Conservation (phyloP, 257 asterid genomes). For the Nicotiana noctiflora region DNA sequence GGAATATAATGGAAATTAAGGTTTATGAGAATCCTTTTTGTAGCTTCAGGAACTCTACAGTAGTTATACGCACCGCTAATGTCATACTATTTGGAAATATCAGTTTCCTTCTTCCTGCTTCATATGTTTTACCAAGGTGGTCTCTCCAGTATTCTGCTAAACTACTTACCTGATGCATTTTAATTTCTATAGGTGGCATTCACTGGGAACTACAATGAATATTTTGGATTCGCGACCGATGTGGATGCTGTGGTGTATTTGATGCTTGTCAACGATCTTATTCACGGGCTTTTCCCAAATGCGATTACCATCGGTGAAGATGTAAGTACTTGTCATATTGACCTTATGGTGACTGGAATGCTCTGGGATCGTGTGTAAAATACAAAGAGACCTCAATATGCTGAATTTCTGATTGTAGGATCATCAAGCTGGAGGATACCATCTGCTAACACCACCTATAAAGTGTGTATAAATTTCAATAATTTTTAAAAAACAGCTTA, state of each 20-base stretch:
- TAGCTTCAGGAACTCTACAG: not conserved
- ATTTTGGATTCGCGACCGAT: conserved; percentile 77
- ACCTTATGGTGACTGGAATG: not conserved
- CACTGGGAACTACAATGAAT: conserved; percentile 91
- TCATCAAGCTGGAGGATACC: not conserved
- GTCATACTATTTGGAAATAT: not conserved
- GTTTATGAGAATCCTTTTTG: not conserved
- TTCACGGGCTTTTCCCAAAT: conserved; percentile 87
- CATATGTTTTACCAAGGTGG: not conserved
- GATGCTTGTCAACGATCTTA: conserved; percentile 94
- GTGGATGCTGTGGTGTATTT: conserved; percentile 94
- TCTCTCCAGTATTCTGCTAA: not conserved
- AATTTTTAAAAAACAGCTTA: not conserved
- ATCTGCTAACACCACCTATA: not conserved
- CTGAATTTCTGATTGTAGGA: not conserved
- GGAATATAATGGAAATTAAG: not conserved
- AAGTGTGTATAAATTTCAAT: not conserved
- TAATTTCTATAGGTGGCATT: conserved; percentile 55
- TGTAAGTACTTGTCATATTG: conserved; percentile 42
- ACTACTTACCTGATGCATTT: conserved; percentile 3
- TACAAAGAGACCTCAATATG: not conserved
- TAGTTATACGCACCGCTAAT: not conserved
- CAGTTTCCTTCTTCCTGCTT: not conserved
- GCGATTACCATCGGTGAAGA: conserved; percentile 91
- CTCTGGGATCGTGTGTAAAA: not conserved